Base-by-base conservation (phyloP, 495 filamentous ascomycete species). In the Hypoxylon trugodes region DNA sequence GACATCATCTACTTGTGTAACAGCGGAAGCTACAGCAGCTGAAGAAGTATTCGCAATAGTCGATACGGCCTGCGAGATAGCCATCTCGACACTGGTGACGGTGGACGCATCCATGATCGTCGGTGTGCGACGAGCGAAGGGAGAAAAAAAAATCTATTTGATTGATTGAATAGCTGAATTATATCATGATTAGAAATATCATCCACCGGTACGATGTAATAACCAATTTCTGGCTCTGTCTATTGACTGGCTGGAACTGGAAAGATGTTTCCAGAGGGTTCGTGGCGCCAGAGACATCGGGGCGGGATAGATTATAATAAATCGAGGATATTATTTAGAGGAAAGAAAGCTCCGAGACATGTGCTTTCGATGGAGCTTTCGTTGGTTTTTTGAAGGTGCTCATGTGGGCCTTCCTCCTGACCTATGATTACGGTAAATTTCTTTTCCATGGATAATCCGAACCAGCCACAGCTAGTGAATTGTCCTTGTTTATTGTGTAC, bases 1-100 rank as follows among this genome's bases (percentile, higher is more conserved):
- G 21, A 77, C 74, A 57, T 77, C 75, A 40, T 75, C 73, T 19
- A 74, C 73, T 10, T 66, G 68, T 12, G 73, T 65, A 8, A 77
- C 66, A 12, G 72, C 75, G 10, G 78, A 56, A n/a, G 60, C 45
- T 16, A 66, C 49, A 5, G 69, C 56, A 1, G 59, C 47, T 12
- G 69, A 65, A 28, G 70, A 70, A 36, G 35, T 58, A 12, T 61
- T 50, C 51, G 66, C 63, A 42, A 66, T 59, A 24, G 58, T 45
- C 25, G 68, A 69, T n/a, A 69, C 50, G 32, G 59, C 65, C 18
- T 66, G 45, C 25, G 70, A 68, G 19, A 73, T 51, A 47, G 52
- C 56, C 25, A 32, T 50, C 40, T 67, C 30, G 30, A 42, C 54
- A 5, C 25, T 48, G 38, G 54, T 43, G 4, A 49, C 22, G 28